phyloP scores from a whole-genome alignment of 1,139 yeast genomes.

The Meyerozyma carpophila region DNA sequence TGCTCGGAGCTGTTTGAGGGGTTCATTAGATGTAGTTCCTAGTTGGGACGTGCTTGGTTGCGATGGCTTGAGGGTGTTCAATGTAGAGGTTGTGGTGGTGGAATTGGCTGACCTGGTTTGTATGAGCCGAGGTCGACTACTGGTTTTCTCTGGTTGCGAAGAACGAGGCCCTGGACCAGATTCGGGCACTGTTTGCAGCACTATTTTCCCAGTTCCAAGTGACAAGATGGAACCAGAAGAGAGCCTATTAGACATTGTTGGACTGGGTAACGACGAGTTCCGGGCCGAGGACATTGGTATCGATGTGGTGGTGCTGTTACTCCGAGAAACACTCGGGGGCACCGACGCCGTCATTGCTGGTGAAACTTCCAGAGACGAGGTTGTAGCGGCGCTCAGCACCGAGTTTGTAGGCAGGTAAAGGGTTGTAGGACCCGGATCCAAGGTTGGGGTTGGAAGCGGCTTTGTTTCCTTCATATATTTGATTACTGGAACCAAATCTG shows the following conservation, averaged over 20 bases:
- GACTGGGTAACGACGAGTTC: constrained; percentile 23
- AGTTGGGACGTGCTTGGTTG: constrained; percentile 2
- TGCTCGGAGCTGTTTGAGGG: constrained; percentile 80
- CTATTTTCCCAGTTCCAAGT: constrained; percentile 40
- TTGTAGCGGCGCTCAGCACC: constrained; percentile 12
- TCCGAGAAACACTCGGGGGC: constrained; percentile 5
- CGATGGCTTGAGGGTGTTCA: not conserved
- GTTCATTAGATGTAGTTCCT: constrained; percentile 39
- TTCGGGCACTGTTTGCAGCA: constrained; percentile 25
- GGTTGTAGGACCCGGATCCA: constrained; percentile 20
- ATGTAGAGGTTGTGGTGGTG: constrained; percentile 10
- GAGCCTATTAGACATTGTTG: constrained; percentile 34
- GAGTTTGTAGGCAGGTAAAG: constrained; percentile 33
- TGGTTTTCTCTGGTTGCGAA: not conserved
- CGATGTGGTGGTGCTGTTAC: constrained; percentile 10
- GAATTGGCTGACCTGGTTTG: constrained; percentile 25
- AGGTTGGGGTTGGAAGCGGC: constrained; percentile 54
- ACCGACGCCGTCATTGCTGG: not conserved
- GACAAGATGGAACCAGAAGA: constrained; percentile 37
- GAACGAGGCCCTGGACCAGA: constrained; percentile 5
- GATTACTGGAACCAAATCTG: constrained; percentile 50
- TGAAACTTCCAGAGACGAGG: not conserved
- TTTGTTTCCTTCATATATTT: constrained; percentile 48
- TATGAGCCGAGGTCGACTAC: constrained; percentile 24
- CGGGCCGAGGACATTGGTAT: constrained; percentile 1